Percentiles rank a stretch among this genome's conserved stretches.
phyloP scores from a whole-genome alignment of 768 basidiomycete species.

The Tricholoma flavovirens region DNA sequence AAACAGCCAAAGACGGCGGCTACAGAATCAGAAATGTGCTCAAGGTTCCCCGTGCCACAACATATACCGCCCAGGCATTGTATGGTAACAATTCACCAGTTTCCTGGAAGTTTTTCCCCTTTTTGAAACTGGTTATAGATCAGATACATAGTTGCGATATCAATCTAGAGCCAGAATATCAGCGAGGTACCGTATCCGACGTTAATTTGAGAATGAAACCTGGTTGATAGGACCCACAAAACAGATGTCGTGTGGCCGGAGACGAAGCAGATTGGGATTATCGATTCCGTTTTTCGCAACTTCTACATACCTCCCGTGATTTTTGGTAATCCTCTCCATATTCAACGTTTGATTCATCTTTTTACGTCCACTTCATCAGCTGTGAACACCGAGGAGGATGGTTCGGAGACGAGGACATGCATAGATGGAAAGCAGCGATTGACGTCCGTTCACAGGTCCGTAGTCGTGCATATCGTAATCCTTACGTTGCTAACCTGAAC shows the following conservation, averaged over 20 bases:
- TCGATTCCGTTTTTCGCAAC: constrained; percentile 75
- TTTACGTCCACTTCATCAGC: constrained; percentile 26
- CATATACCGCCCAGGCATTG: constrained; percentile 56
- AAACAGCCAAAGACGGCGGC: constrained; percentile 2
- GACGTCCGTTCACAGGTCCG: constrained; percentile 58
- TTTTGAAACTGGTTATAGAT: constrained; percentile 31
- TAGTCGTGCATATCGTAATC: neutral
- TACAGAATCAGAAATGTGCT: constrained; percentile 41
- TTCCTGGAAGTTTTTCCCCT: neutral
- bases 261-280: constrained; percentile 64
- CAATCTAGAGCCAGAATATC: constrained; percentile 71
- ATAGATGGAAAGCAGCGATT: constrained; percentile 62
- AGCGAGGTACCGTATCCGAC: constrained; percentile 44
- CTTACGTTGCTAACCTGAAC: neutral
- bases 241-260: constrained; percentile 79
- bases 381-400: constrained; percentile 50
- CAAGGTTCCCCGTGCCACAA: constrained; percentile 53
- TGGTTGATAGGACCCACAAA: neutral
- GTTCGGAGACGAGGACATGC: constrained; percentile 48
- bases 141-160: constrained; percentile 62
- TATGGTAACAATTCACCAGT: constrained; percentile 38
- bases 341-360: neutral
- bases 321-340: constrained; percentile 37
- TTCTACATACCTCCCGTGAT: constrained; percentile 74
- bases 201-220: neutral